Evolutionary conservation across 2,329 filamentous ascomycete genomes (phyloP), one percentile per base, ranked within the genome.

Genomic region (Chalara sp.): DNA sequence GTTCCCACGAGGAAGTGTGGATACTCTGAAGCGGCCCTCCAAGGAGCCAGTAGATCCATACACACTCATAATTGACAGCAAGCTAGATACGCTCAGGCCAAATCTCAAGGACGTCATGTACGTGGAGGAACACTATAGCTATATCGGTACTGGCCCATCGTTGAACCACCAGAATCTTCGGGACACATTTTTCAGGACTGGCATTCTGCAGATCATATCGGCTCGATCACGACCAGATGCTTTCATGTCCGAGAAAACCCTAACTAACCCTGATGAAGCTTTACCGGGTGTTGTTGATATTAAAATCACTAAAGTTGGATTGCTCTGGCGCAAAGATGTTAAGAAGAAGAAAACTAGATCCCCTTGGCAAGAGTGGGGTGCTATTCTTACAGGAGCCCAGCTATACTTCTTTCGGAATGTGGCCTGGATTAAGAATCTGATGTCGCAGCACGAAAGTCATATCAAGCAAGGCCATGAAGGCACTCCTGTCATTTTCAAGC

Each of bases 311-410:
- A 99, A 97, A 68, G 91, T 99, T 46, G 93, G 93, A 4, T 73
- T 96, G 1, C 68, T 99, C 32, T 99, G 93, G 93, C 83, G 93
- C 43, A 99, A 99, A 66, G 90, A 96, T 57, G 73, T 79, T 1
- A 96, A 95, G 71, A 96, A 92, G 70, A 92, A 93, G 71, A 95
- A 95, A 68, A 86, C 90, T 1, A 81, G 92, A 42, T 96, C 92
- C 8, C 92, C 93, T 1, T 99, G 93, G 93, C 92, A 96, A 65
- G 93, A 99, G 76, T 99, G 93, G 93, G 93, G 93, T 48, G 93
- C 90, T 29, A 87, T 99, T 52, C 77, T 99, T 32, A 99, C 93
- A 1, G 89, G 92, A n/a, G 95, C 93, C 5, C 92, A 96, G 63
- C 79, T 99, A 6, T 99, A 96, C 67, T 89, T 99, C 68, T 99